Base-by-base conservation (phyloP, 495 filamentous ascomycete species). In the Penicillium ucsense region DNA sequence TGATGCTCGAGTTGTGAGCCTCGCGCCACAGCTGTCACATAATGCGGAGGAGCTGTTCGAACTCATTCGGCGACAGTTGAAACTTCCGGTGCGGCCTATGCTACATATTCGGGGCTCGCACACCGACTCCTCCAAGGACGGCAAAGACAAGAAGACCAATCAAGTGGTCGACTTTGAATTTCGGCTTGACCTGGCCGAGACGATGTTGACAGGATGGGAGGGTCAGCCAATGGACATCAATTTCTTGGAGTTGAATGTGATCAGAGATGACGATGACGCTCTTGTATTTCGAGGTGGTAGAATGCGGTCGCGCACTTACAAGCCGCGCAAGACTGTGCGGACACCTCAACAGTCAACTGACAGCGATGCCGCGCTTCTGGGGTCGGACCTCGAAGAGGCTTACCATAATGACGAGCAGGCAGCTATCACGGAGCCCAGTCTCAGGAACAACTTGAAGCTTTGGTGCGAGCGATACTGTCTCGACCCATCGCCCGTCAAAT, bases 381-480 rank as follows among this genome's bases (percentile, higher is more conserved):
- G 37, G 8, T 31, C 46, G 28, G 46, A 53, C 8, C 40, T 43
- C 11, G 36, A 50, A 28, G 52, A 38, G 11, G 55, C 41, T 7
- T 38, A 33, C 1, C 40, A 53, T 12, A 27, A 8, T 0, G 47
- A 30, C 9, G 31, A 35, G 8, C 31, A 35, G 31, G 46, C 35
- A 29, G 38, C 3, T 8, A 20, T 40, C 6, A 10, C 34, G 20
- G 28, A 31, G 1, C 33, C 31, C 20, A 9, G 32, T 32, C 48
- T 53, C 6, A 46, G 60, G 33, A 50, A 49, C 0, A 51, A 56
- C 33, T 37, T 73, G 30, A 52, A 52, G 43, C 46, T 59, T 20
- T 73, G 70, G 70, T 71, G 68, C 41, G 55, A 66, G 46, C 60
- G 70, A 32, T 73, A 64, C 54, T 69, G 65, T 41, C 33, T 38